A percentile compares a stretch with the other conserved stretches of the same genome.
Evolutionary conservation across 1,139 yeast genomes (phyloP).

Genomic region (Citeromyces siamensis): DNA sequence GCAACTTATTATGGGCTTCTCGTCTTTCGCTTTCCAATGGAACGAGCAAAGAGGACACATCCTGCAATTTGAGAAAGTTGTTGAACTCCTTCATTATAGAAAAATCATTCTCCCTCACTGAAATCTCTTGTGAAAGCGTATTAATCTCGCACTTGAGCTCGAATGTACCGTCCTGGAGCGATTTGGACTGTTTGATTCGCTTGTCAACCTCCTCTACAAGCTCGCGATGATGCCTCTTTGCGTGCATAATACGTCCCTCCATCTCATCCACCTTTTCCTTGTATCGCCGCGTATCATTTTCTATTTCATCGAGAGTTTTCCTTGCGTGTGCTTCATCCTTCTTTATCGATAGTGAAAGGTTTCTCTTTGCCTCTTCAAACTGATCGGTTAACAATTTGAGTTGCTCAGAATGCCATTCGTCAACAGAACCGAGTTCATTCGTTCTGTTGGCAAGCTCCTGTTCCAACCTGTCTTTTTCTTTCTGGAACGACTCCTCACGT

Average conservation of each 20-base stretch:
- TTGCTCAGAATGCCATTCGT: neutral
- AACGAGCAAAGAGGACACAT: neutral
- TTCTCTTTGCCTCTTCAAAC: neutral
- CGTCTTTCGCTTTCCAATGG: conserved; percentile 41
- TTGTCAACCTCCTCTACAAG: neutral
- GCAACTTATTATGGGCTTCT: conserved; percentile 60
- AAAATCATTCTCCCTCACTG: neutral
- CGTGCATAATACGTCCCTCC: neutral
- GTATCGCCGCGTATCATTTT: neutral
- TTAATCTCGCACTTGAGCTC: neutral
- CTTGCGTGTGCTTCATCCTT: neutral
- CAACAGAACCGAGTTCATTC: neutral
- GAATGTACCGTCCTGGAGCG: neutral
- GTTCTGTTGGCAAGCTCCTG: neutral
- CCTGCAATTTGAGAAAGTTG: neutral
- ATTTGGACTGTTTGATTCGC: neutral
- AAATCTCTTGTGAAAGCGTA: neutral
- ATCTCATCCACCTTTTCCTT: neutral
- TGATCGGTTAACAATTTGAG: neutral
- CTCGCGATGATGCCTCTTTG: neutral
- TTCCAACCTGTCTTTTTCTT: conserved; percentile 12
- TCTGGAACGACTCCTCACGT: conserved; percentile 19
- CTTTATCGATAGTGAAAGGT: neutral
- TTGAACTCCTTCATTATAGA: neutral
- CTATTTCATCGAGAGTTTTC: neutral